These are phyloP conservation scores for Coniferiporia weirii DNA, from an alignment of 1,284 basidiomycete species.

Conservation along the genomic window DNA sequence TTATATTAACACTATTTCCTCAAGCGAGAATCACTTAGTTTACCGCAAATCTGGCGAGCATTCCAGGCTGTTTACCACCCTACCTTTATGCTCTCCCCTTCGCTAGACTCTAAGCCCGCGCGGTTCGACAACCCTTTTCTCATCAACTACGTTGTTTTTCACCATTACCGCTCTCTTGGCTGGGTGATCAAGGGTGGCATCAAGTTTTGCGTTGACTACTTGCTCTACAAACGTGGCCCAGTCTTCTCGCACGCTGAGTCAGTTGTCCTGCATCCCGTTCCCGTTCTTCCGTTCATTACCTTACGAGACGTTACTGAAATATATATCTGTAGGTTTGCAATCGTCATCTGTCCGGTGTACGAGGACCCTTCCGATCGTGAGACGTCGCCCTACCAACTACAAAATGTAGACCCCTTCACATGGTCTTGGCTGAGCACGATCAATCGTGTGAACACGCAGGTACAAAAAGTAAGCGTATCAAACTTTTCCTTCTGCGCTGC, in stretches of 20 bases:
- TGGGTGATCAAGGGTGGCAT: constrained; percentile 96
- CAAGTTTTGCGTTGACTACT: constrained; percentile 96
- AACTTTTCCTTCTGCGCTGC: neutral
- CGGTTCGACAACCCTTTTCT: constrained; percentile 90
- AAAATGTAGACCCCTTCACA: constrained; percentile 65
- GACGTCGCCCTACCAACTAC: constrained; percentile 54
- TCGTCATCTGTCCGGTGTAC: constrained; percentile 87
- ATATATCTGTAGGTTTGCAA: constrained; percentile 63
- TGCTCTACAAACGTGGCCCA: constrained; percentile 92
- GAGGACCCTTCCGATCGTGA: constrained; percentile 72
- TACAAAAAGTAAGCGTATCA: constrained; percentile 73
- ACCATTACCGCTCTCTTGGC: constrained; percentile 95
- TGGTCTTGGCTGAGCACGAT: constrained; percentile 98
- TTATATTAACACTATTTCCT: neutral
- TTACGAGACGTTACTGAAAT: neutral
- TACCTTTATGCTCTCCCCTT: constrained; percentile 30
- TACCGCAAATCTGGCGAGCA: constrained; percentile 53
- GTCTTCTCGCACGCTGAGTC: constrained; percentile 96
- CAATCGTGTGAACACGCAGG: constrained; percentile 95
- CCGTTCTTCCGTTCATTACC: neutral
- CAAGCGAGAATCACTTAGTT: constrained; percentile 47
- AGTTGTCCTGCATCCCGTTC: constrained; percentile 26
- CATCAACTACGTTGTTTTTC: constrained; percentile 86
- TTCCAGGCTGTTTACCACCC: constrained; percentile 45
- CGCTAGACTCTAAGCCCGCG: constrained; percentile 27